Percentiles rank a stretch among this genome's conserved stretches.
phyloP scores from a whole-genome alignment of 2,329 filamentous ascomycete genomes.

The Trichoderma guizhouense region DNA sequence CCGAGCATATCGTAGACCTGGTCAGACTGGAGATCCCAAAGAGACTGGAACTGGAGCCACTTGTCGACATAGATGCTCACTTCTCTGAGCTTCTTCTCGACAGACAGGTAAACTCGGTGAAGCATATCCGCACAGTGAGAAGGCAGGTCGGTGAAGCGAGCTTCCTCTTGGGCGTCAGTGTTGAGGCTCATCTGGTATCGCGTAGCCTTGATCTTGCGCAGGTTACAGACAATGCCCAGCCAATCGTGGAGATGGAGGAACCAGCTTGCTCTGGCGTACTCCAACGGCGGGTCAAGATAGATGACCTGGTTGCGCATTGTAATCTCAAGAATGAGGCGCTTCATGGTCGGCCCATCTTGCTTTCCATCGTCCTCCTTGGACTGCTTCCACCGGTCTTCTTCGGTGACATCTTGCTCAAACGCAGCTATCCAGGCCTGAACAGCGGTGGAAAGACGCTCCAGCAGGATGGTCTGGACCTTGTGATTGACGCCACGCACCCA shows the following conservation, averaged over 20 bases:
- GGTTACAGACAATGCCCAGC: constrained; percentile 87
- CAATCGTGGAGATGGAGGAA: constrained; percentile 88
- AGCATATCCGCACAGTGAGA: constrained; percentile 77
- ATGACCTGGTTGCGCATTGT: constrained; percentile 98
- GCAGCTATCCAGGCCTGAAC: constrained; percentile 83
- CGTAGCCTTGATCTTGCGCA: constrained; percentile 91
- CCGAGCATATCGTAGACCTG: constrained; percentile 91
- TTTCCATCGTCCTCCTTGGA: constrained; percentile 44
- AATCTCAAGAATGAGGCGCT: constrained; percentile 79
- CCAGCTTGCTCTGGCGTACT: constrained; percentile 91
- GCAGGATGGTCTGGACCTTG: constrained; percentile 76
- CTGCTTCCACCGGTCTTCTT: constrained; percentile 53
- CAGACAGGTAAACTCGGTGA: constrained; percentile 72
- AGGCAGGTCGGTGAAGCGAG: constrained; percentile 80
- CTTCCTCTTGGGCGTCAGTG: constrained; percentile 60
- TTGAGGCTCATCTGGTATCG: constrained; percentile 88
- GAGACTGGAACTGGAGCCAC: constrained; percentile 96
- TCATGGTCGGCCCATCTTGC: constrained; percentile 61
- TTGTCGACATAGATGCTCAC: constrained; percentile 90
- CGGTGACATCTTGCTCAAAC: constrained; percentile 64
- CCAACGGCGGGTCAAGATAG: constrained; percentile 88
- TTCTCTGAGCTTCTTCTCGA: constrained; percentile 77
- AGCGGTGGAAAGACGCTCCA: constrained; percentile 78
- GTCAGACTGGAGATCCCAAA: constrained; percentile 96
- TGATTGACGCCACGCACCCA: constrained; percentile 89